Evolutionary conservation across 805 yeast species (phyloP).

Genomic region (Wickerhamomyces xylosicus): DNA sequence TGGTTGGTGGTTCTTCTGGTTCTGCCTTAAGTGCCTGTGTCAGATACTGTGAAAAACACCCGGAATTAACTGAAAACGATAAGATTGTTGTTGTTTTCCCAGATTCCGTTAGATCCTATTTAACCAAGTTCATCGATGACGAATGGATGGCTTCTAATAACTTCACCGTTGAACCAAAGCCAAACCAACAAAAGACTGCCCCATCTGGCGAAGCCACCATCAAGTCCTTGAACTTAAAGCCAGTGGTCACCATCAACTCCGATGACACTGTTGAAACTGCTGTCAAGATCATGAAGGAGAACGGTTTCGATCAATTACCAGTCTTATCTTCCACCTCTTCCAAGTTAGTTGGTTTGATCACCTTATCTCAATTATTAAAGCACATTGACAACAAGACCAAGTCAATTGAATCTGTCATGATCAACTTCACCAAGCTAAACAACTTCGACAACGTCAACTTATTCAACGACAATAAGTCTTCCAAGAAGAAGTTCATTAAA

Average conservation of each 20-base stretch:
- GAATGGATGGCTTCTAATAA: conserved; percentile 83
- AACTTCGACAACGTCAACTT: conserved; percentile 50
- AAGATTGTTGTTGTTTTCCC: conserved; percentile 76
- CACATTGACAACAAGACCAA: conserved; percentile 52
- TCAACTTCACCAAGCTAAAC: conserved; percentile 66
- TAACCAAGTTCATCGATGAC: conserved; percentile 81
- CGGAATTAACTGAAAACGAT: conserved; percentile 59
- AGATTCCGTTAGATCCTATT: conserved; percentile 77
- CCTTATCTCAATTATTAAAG: conserved; percentile 63
- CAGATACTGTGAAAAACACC: conserved; percentile 49
- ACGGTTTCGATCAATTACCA: conserved; percentile 82
- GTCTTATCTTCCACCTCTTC: conserved; percentile 40
- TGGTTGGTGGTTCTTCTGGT: conserved; percentile 88
- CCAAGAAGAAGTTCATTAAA: conserved; percentile 56
- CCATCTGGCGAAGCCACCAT: conserved; percentile 45
- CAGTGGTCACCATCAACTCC: conserved; percentile 65
- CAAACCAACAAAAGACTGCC: conserved; percentile 30
- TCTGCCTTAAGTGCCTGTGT: conserved; percentile 74
- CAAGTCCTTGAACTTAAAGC: conserved; percentile 61
- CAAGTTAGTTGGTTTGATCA: conserved; percentile 64
- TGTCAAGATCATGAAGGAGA: conserved; percentile 56
- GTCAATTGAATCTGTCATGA: conserved; percentile 47
- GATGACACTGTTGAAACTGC: conserved; percentile 53
- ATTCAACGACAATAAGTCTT: conserved; percentile 48
- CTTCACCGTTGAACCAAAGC: conserved; percentile 44